Evolutionary conservation across 1,284 basidiomycete genomes (phyloP).

Genomic region (Inonotus obliquus): DNA sequence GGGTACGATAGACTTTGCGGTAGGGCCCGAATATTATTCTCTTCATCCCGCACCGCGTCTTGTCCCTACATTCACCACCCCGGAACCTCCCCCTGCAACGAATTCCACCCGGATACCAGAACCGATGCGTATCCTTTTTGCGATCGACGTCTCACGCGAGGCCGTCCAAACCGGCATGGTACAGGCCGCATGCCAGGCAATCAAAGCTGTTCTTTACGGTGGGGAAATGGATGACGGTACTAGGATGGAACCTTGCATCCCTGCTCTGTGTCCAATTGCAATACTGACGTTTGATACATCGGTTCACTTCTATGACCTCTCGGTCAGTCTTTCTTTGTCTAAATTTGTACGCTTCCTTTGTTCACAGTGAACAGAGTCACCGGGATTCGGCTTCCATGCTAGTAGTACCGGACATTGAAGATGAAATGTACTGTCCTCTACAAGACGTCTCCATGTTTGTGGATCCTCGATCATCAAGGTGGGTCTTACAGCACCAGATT

Average conservation of each 20-base stretch:
- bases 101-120: slow-evolving; percentile 51
- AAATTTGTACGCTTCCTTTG: slow-evolving; percentile 14
- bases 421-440: slow-evolving; percentile 89
- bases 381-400: slow-evolving; percentile 68
- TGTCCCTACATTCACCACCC: slow-evolving; percentile 46
- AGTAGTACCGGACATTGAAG: slow-evolving; percentile 78
- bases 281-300: slow-evolving; percentile 84
- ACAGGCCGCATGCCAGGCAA: slow-evolving; percentile 59
- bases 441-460: slow-evolving; percentile 70
- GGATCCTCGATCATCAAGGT: slow-evolving; percentile 71
- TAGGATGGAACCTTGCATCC: slow-evolving; percentile 45
- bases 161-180: slow-evolving; percentile 75
- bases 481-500: slow-evolving; percentile 21
- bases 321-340: slow-evolving; percentile 48
- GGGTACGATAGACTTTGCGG: slow-evolving; percentile 91
- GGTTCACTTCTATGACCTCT: slow-evolving; percentile 89
- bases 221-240: slow-evolving; percentile 38
- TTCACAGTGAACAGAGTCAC: slow-evolving; percentile 39
- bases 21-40: slow-evolving; percentile 84
- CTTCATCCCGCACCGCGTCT: slow-evolving; percentile 56
- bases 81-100: slow-evolving; percentile 39
- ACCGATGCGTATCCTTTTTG: slow-evolving; percentile 82
- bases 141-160: slow-evolving; percentile 80
- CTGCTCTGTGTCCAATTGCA: slow-evolving; percentile 54
- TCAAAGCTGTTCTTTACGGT: slow-evolving; percentile 73